A percentile compares a stretch with the other conserved stretches of the same genome.
Evolutionary conservation across 345 rosid species (phyloP).

Genomic region (Salix viminalis): DNA sequence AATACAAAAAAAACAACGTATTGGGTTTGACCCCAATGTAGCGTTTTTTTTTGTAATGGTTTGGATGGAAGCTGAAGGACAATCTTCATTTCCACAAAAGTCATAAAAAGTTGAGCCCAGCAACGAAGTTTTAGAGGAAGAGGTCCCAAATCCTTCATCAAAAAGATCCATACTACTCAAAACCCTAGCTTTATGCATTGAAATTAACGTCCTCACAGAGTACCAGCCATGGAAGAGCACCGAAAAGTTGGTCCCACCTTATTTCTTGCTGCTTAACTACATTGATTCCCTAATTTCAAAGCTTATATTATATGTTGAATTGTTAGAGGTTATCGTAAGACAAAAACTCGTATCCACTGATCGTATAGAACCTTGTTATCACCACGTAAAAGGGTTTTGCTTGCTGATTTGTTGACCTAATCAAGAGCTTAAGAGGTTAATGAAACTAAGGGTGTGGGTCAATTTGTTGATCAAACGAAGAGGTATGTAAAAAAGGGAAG

Average conservation of each 20-base stretch:
- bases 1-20: background rate
- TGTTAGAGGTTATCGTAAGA: background rate
- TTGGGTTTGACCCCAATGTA: constrained; percentile 20
- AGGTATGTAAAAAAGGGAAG: no score
- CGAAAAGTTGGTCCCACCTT: constrained; percentile 25
- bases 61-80: constrained; percentile 30
- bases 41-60: constrained; percentile 13
- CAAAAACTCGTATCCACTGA: no score
- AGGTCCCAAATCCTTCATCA: constrained; percentile 44
- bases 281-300: background rate
- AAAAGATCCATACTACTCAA: constrained; percentile 32
- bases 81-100: constrained; percentile 90
- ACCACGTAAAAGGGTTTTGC: background rate
- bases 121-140: constrained; percentile 36
- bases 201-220: constrained; percentile 36
- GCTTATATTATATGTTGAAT: background rate
- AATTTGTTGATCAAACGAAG: no score
- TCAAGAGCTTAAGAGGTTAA: background rate
- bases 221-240: constrained; percentile 8
- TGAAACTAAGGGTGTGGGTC: background rate
- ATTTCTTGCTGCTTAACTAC: background rate
- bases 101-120: constrained; percentile 39
- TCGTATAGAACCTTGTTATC: background rate
- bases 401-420: background rate
- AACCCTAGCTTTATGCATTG: constrained; percentile 39